Percentiles rank a stretch among this genome's conserved stretches.
Evolutionary conservation across 495 filamentous ascomycete genomes (phyloP).

Genomic region (Jackrogersella minutella): DNA sequence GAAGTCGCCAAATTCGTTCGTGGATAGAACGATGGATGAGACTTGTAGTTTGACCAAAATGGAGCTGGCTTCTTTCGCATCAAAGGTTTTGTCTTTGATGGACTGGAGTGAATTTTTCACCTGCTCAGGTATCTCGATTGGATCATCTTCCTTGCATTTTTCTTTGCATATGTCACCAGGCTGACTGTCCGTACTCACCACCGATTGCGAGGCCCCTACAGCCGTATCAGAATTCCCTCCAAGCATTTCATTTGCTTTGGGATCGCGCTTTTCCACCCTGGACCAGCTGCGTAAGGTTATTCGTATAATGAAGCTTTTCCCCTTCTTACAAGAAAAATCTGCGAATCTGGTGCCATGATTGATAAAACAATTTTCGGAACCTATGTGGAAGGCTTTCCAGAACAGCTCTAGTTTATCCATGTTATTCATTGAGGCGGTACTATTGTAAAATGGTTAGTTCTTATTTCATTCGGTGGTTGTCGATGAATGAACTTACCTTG

Average conservation of each 20-base stretch:
- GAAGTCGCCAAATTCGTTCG: constrained; percentile 30
- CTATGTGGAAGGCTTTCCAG: neutral
- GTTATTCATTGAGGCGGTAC: neutral
- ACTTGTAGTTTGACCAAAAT: neutral
- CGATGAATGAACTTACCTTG: constrained; percentile 7
- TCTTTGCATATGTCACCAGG: neutral
- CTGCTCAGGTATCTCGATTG: neutral
- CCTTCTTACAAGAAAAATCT: constrained; percentile 18
- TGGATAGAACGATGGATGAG: constrained; percentile 28
- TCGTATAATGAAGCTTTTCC: constrained; percentile 8
- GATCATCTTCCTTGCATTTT: neutral
- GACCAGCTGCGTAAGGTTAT: constrained; percentile 20
- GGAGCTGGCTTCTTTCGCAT: neutral
- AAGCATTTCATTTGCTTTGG: neutral
- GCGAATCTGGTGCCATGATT: neutral
- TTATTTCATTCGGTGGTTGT: neutral
- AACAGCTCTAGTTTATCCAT: neutral
- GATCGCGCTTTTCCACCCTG: neutral
- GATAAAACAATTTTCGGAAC: neutral
- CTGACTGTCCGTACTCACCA: neutral
- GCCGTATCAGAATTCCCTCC: neutral
- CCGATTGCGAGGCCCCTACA: neutral
- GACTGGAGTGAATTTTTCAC: neutral
- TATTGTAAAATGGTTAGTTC: neutral
- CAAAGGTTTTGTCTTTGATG: neutral